Conservation (phyloP, 1,284 basidiomycete species). For the Trametes pubescens region DNA sequence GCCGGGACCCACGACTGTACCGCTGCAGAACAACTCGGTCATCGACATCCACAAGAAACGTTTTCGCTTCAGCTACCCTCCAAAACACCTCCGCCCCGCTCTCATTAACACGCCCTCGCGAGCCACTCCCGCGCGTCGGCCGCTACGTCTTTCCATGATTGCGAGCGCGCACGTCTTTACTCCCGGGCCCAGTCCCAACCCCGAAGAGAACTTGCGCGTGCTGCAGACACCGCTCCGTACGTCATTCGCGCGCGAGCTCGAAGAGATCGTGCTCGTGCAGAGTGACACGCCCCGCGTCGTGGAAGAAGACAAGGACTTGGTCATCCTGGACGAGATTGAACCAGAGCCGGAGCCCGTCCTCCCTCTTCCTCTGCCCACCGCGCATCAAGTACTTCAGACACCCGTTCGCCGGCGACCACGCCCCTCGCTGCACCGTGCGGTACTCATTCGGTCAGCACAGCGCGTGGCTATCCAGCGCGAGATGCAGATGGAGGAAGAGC, state of each 20-base stretch:
- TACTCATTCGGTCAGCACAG: conserved; percentile 73
- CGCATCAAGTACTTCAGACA: conserved; percentile 49
- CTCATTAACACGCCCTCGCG: conserved; percentile 57
- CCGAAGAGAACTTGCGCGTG: conserved; percentile 66
- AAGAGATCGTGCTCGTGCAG: conserved; percentile 68
- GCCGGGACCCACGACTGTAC: conserved; percentile 57
- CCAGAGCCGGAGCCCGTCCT: conserved; percentile 32
- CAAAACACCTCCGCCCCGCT: conserved; percentile 69
- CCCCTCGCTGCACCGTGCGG: conserved; percentile 68
- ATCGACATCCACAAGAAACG: conserved; percentile 73
- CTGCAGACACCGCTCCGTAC: conserved; percentile 66
- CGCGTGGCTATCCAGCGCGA: conserved; percentile 55
- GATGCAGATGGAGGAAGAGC: conserved; percentile 50
- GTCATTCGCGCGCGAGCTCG: conserved; percentile 40
- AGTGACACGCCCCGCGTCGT: conserved; percentile 72
- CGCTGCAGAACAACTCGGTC: conserved; percentile 68
- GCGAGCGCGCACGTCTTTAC: conserved; percentile 75
- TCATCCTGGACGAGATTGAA: conserved; percentile 70
- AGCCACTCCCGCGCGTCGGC: conserved; percentile 43
- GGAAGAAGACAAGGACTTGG: conserved; percentile 72
- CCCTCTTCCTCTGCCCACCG: conserved; percentile 31
- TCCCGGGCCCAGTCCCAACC: conserved; percentile 64
- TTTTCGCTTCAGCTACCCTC: conserved; percentile 75
- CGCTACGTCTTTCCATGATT: conserved; percentile 76
- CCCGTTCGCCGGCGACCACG: conserved; percentile 51